Evolutionary conservation across 2,329 filamentous ascomycete genomes (phyloP).

Genomic region (Aspergillus pseudoviridinutans): DNA sequence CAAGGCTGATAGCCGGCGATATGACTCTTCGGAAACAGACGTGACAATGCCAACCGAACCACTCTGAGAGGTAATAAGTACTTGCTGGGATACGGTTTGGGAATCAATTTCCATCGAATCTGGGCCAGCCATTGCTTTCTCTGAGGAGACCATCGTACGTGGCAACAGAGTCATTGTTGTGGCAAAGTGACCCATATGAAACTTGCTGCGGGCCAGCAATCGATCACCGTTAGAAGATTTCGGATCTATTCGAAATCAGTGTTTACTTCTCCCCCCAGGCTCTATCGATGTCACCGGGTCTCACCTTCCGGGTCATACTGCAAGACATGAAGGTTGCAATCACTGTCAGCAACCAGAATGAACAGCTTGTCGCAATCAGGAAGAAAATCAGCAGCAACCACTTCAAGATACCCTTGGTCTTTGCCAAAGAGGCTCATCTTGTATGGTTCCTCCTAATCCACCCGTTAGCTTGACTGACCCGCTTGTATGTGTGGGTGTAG

Average conservation of each 20-base stretch:
- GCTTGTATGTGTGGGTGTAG: neutral
- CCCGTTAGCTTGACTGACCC: constrained; percentile 1
- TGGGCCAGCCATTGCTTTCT: constrained; percentile 29
- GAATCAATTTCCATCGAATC: constrained; percentile 38
- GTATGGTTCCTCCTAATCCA: constrained; percentile 76
- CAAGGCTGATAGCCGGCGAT: constrained; percentile 77
- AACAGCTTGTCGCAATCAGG: constrained; percentile 79
- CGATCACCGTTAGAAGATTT: constrained; percentile 87
- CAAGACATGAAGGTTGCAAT: constrained; percentile 81
- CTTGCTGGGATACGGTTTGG: constrained; percentile 40
- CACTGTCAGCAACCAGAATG: constrained; percentile 76
- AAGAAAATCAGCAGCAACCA: constrained; percentile 79
- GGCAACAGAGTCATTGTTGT: constrained; percentile 73
- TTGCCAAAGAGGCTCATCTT: constrained; percentile 92
- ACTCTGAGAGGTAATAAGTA: constrained; percentile 70
- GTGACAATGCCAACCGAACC: constrained; percentile 75
- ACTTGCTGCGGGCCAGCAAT: constrained; percentile 80
- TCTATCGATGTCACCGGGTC: constrained; percentile 31
- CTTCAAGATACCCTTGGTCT: constrained; percentile 70
- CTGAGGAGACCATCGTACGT: constrained; percentile 52
- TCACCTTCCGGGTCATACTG: constrained; percentile 93
- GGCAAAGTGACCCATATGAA: constrained; percentile 77
- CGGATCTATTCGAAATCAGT: constrained; percentile 58
- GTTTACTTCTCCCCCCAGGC: neutral
- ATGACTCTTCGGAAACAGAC: constrained; percentile 71